Evolutionary conservation across 2,329 filamentous ascomycete genomes (phyloP).

Genomic region (Pleoardoris graminearum): DNA sequence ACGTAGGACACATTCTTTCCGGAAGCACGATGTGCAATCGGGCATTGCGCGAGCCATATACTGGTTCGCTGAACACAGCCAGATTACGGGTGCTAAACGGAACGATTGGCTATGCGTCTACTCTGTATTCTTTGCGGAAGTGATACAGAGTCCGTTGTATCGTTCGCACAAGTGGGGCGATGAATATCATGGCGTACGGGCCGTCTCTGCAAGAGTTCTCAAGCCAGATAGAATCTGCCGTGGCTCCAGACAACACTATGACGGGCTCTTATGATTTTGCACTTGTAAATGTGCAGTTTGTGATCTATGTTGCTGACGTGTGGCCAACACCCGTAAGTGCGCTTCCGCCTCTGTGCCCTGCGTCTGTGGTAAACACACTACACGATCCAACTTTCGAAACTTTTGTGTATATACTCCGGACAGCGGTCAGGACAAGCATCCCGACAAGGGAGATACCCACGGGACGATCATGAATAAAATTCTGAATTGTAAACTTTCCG

Average conservation of each 20-base stretch:
- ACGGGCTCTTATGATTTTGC: conserved; percentile 35
- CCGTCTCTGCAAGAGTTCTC: conserved; percentile 31
- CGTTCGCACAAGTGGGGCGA: conserved; percentile 33
- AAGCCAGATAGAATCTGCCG: conserved; percentile 25
- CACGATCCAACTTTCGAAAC: background rate
- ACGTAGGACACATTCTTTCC: background rate
- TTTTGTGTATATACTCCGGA: background rate
- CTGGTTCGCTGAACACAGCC: background rate
- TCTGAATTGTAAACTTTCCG: conserved; percentile 29
- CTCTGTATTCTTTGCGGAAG: conserved; percentile 28
- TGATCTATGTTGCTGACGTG: conserved; percentile 40
- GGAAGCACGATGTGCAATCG: no score
- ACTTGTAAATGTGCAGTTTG: conserved; percentile 26
- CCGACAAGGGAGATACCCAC: conserved; percentile 38
- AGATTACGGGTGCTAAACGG: conserved; percentile 45
- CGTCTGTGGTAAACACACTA: background rate
- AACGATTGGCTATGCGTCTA: conserved; percentile 39
- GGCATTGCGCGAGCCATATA: no score
- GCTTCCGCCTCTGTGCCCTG: background rate
- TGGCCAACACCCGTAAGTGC: conserved; percentile 36
- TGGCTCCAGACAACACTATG: conserved; percentile 36
- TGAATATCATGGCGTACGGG: conserved; percentile 27
- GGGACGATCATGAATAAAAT: conserved; percentile 33
- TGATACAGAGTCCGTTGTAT: conserved; percentile 41
- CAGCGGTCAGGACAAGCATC: conserved; percentile 27